Percentiles rank a stretch among this genome's conserved stretches.
phyloP scores from a whole-genome alignment of 169 alveolate species.

The Babesia ovis region DNA sequence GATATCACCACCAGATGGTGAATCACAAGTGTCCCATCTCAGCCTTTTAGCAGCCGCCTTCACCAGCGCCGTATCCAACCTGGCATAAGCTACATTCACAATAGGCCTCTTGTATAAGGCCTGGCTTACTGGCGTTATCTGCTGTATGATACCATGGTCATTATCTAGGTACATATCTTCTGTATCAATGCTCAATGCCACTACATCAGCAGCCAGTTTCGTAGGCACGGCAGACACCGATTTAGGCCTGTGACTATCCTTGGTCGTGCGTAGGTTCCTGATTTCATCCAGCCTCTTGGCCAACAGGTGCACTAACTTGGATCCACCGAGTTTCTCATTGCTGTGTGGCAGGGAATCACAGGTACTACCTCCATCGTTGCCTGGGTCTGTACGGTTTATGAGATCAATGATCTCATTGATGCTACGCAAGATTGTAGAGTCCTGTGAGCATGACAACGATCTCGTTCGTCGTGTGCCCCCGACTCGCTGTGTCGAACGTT shows the following conservation, averaged over 20 bases:
- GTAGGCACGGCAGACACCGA: not conserved
- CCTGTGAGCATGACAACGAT: constrained; percentile 6
- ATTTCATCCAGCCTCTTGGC: constrained; percentile 14
- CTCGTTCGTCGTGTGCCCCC: not conserved
- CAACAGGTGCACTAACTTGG: constrained; percentile 1
- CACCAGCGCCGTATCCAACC: constrained; percentile 32
- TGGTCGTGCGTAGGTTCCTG: not conserved
- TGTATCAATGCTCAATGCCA: not conserved
- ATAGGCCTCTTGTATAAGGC: constrained; percentile 41
- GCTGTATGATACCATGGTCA: not conserved
- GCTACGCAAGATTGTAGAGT: constrained; percentile 1
- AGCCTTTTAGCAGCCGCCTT: constrained; percentile 38
- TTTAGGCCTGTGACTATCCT: not conserved
- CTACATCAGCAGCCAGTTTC: not conserved
- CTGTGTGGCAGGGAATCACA: not conserved
- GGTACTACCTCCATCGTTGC: constrained; percentile 14
- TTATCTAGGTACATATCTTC: not conserved
- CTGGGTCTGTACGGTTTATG: not conserved
- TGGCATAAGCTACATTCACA: constrained; percentile 41
- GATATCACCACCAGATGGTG: constrained; percentile 42
- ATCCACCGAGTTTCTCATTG: not conserved
- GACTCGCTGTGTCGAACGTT: no score
- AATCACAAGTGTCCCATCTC: constrained; percentile 44
- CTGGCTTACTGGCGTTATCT: not conserved
- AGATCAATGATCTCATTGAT: constrained; percentile 16